phyloP scores from a whole-genome alignment of 305 asterid genomes.

The Solanum aculeatissimum region DNA sequence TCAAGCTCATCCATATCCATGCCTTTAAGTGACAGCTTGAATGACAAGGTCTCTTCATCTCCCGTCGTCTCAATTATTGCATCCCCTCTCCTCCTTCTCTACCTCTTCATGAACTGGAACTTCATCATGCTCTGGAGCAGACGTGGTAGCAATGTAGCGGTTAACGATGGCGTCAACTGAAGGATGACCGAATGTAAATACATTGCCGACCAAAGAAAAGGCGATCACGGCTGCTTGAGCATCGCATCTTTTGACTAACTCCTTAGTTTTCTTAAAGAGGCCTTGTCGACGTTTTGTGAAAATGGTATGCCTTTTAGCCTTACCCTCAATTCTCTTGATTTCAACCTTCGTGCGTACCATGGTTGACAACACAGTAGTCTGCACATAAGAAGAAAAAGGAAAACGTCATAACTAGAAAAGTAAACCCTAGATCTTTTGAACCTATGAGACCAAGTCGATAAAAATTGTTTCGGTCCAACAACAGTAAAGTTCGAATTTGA shows the following conservation, averaged over 20 bases:
- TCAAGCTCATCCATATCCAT: conserved; percentile 12
- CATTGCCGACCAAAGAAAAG: conserved; percentile 30
- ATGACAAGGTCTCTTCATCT: not conserved
- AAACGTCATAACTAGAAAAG: not conserved
- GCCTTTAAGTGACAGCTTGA: conserved; percentile 3
- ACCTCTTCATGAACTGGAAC: not conserved
- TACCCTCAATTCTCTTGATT: conserved; percentile 27
- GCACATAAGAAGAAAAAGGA: not conserved
- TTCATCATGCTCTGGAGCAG: not conserved
- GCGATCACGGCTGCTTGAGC: conserved; percentile 20
- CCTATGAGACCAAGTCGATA: not conserved
- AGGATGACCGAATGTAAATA: conserved; percentile 25
- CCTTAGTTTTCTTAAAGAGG: conserved; percentile 23
- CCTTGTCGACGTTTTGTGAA: conserved; percentile 51
- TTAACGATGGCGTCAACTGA: conserved; percentile 8
- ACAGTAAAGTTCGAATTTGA: not conserved
- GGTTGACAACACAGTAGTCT: not conserved
- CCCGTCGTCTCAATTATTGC: conserved; percentile 1
- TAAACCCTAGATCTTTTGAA: not conserved
- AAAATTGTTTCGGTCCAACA: not conserved
- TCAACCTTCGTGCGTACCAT: conserved; percentile 29
- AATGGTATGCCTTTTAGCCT: conserved; percentile 26
- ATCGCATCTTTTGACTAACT: conserved; percentile 8
- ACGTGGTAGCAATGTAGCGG: conserved; percentile 2
- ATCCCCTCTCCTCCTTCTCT: not conserved